Percentiles rank a stretch among this genome's conserved stretches.
Evolutionary conservation across 768 basidiomycete genomes (phyloP).

Genomic region (Gloeopeniophorella convolvens): DNA sequence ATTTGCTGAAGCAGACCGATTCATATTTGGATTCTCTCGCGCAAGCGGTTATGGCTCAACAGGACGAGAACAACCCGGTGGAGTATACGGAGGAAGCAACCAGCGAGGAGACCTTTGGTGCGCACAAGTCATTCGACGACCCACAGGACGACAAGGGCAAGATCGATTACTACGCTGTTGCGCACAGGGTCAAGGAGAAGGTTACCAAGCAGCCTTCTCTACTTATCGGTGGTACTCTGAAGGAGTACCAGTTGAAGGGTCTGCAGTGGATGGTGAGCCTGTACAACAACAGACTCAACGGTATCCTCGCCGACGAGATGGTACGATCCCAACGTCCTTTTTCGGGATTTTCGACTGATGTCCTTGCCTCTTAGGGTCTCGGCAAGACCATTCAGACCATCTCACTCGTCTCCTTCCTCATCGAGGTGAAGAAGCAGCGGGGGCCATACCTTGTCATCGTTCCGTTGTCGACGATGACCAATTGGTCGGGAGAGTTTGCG

Average conservation of each 20-base stretch:
- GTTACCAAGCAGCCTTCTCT: conserved; percentile 65
- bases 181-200: conserved; percentile 87
- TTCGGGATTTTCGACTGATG: background rate
- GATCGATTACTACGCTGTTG: conserved; percentile 95
- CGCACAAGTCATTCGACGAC: conserved; percentile 61
- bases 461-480: conserved; percentile 93
- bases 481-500: conserved; percentile 95
- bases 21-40: conserved; percentile 91
- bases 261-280: conserved; percentile 98
- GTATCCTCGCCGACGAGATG: conserved; percentile 95
- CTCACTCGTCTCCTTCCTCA: conserved; percentile 90
- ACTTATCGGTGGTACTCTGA: conserved; percentile 82
- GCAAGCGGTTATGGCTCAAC: conserved; percentile 89
- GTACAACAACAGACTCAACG: conserved; percentile 94
- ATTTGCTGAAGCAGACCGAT: conserved; percentile 91
- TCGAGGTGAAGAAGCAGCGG: conserved; percentile 84
- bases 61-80: conserved; percentile 55
- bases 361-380: conserved; percentile 55
- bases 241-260: conserved; percentile 93
- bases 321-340: conserved; percentile 32
- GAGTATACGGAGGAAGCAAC: conserved; percentile 54
- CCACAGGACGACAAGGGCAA: conserved; percentile 56
- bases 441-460: conserved; percentile 96
- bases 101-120: conserved; percentile 88
- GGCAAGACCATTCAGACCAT: conserved; percentile 95